phyloP scores from a whole-genome alignment of 2,329 filamentous ascomycete genomes.

The Ilyonectria sp. region DNA sequence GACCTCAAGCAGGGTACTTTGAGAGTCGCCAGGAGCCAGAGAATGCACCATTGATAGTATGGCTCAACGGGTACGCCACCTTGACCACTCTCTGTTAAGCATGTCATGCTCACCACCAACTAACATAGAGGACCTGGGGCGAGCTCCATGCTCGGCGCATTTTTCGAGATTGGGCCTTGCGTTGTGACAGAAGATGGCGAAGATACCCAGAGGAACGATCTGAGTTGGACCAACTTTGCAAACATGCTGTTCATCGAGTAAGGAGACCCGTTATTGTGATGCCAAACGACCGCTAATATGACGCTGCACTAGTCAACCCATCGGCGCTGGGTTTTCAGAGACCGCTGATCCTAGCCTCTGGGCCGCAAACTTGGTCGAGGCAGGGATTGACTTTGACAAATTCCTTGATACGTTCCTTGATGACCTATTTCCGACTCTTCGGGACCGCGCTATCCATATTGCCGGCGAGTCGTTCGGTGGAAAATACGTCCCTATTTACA shows the following conservation, averaged over 20 bases:
- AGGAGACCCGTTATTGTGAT: not conserved
- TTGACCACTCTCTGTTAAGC: not conserved
- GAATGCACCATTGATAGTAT: not conserved
- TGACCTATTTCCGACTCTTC: not conserved
- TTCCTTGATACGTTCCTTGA: not conserved
- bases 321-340: not conserved
- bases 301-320: not conserved
- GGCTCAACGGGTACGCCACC: not conserved
- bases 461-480: conserved; percentile 1
- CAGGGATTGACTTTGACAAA: not conserved
- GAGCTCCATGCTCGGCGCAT: not conserved
- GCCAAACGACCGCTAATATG: not conserved
- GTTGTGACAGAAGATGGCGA: not conserved
- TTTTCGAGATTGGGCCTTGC: not conserved
- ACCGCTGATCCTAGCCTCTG: not conserved
- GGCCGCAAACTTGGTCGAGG: not conserved
- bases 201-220: not conserved
- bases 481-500: not conserved
- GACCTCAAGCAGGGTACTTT: not conserved
- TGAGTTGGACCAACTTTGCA: conserved; percentile 2
- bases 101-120: not conserved
- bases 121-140: not conserved
- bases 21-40: not conserved
- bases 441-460: not conserved
- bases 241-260: conserved; percentile 6